phyloP scores from a whole-genome alignment of 805 yeast species.

The Pachysolen tannophilus region DNA sequence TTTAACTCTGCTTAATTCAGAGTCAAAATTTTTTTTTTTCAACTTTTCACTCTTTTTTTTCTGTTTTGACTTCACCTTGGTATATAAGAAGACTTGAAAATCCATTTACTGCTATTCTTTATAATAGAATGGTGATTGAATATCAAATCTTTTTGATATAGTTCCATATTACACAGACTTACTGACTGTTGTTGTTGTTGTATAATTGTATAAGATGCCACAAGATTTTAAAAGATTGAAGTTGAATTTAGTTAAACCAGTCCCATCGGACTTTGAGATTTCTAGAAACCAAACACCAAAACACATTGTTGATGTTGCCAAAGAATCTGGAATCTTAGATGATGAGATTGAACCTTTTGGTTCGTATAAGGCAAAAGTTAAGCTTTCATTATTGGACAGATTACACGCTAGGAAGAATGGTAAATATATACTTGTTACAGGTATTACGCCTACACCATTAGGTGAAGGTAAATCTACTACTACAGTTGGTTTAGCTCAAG shows the following conservation, averaged over 20 bases:
- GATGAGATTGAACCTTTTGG: constrained; percentile 86
- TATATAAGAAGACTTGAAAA: too few relatives aligned
- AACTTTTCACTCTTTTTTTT: too few relatives aligned
- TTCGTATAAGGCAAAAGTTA: constrained; percentile 82
- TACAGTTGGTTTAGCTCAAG: constrained; percentile 94
- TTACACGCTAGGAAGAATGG: constrained; percentile 61
- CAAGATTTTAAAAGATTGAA: constrained; percentile 28
- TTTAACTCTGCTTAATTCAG: too few relatives aligned
- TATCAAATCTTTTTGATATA: too few relatives aligned
- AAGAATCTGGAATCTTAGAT: constrained; percentile 72
- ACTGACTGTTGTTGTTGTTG: too few relatives aligned
- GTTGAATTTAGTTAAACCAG: constrained; percentile 43
- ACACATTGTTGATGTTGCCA: constrained; percentile 64
- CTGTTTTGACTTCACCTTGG: too few relatives aligned
- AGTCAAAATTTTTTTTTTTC: too few relatives aligned
- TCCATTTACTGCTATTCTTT: too few relatives aligned
- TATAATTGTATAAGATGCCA: constrained; percentile 5
- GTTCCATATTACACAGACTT: too few relatives aligned
- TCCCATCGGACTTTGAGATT: constrained; percentile 87
- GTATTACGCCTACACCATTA: constrained; percentile 96
- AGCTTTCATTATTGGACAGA: constrained; percentile 61
- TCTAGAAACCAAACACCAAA: constrained; percentile 87
- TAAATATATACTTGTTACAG: constrained; percentile 86
- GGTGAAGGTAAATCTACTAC: constrained; percentile 99
- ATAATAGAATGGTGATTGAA: too few relatives aligned